Evolutionary conservation across 73 alveolate genomes (phyloP).

Genomic region (Symbiodinium natans): DNA sequence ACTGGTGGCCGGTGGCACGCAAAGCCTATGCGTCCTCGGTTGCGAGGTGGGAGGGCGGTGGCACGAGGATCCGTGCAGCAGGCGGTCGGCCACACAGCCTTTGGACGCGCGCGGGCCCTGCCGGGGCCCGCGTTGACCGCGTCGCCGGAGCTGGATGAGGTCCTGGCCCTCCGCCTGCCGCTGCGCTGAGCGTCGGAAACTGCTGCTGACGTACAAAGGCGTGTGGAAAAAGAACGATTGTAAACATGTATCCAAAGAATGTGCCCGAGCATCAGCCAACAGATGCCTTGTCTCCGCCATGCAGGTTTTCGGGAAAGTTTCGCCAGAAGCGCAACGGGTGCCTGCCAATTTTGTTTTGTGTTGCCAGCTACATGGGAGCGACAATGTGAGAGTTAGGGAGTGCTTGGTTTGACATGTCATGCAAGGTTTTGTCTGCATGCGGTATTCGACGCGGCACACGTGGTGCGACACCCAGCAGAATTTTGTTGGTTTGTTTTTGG

Average conservation of each 20-base stretch:
- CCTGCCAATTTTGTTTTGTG: no score
- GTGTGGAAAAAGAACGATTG: not conserved
- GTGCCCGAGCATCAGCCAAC: no score
- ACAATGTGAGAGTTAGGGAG: no score
- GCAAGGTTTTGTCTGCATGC: slow-evolving; percentile 4
- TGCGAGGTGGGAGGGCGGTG: not conserved
- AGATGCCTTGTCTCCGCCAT: no score
- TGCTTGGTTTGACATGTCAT: no score
- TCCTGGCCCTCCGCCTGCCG: not conserved
- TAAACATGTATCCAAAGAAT: no score
- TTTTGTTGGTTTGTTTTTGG: no score
- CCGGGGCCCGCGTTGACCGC: not conserved
- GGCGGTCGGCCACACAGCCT: not conserved
- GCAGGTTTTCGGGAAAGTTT: not conserved
- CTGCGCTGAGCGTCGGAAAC: not conserved
- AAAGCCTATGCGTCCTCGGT: not conserved
- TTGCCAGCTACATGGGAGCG: no score
- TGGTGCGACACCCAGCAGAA: not conserved
- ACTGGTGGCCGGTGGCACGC: not conserved
- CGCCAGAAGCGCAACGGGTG: not conserved
- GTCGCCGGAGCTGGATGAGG: not conserved
- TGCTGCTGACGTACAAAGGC: not conserved
- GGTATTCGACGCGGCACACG: not conserved
- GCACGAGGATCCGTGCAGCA: not conserved
- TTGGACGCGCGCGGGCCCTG: not conserved